Percentiles rank a stretch among this genome's conserved stretches.
Conservation (phyloP, 768 basidiomycete genomes). For the Sporobolomyces pararoseus region DNA sequence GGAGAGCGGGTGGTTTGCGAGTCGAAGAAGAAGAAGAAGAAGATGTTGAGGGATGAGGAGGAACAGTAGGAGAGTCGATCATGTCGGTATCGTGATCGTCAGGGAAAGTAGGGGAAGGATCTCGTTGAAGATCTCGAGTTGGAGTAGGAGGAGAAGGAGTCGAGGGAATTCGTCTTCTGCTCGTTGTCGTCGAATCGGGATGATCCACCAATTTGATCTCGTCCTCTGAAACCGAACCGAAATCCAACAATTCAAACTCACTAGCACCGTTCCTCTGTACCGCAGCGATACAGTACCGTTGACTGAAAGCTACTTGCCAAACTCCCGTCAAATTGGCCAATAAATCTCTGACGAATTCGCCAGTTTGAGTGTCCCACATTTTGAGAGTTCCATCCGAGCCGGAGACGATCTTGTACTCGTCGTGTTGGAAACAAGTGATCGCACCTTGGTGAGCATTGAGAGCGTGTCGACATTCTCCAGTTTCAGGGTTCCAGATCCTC, state of each 20-base stretch:
- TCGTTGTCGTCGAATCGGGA: neutral
- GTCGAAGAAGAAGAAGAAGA: neutral
- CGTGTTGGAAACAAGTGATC: slow-evolving; percentile 94
- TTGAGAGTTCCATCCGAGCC: slow-evolving; percentile 94
- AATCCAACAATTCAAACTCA: slow-evolving; percentile 51
- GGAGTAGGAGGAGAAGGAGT: slow-evolving; percentile 8
- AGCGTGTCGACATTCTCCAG: slow-evolving; percentile 71
- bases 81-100: neutral
- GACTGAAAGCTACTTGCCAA: slow-evolving; percentile 96
- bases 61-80: neutral
- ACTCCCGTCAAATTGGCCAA: slow-evolving; percentile 88
- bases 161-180: neutral
- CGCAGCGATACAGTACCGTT: slow-evolving; percentile 89
- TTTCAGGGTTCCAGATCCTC: slow-evolving; percentile 87
- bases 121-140: neutral
- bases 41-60: neutral
- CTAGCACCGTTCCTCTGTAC: slow-evolving; percentile 49
- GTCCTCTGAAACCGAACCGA: slow-evolving; percentile 31
- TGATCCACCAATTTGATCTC: slow-evolving; percentile 15
- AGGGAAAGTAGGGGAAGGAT: neutral
- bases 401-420: slow-evolving; percentile 93
- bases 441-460: slow-evolving; percentile 89
- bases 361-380: slow-evolving; percentile 94
- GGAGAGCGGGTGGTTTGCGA: neutral
- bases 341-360: slow-evolving; percentile 77